Evolutionary conservation across 2,329 filamentous ascomycete genomes (phyloP), one percentile per base, ranked within the genome.

Genomic region (Trichophyton simii): DNA sequence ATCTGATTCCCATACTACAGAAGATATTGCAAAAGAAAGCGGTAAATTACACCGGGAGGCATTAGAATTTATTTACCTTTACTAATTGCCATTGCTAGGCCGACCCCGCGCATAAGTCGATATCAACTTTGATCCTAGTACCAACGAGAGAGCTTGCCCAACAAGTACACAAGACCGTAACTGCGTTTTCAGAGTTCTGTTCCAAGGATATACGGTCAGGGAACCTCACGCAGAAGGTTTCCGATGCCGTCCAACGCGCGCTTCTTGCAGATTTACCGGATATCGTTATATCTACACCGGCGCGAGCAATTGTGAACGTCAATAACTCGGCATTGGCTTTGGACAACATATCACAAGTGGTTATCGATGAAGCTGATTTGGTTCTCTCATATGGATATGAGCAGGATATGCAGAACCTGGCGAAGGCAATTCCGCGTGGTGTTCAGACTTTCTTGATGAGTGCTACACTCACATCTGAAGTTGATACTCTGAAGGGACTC

Each of bases 321-420:
- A 88, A 88, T 69, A 85, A 80, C 58, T 84, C 85, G 9, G 82
- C 86, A 0, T 77, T 97, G 58, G 83, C 85, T 0, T 77, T 95
- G 36, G 82, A 86, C 15, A 81, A 83, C 57, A 79, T 99, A 22
- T 82, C 84, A 36, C 85, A 91, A 65, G 77, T 97, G 15, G 88
- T 97, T 0, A 85, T 99, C 60, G 94, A 99, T 72, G 94, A 99
- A 76, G 91, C 92, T 2, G 94, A 99, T 71, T 75, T 99, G 65
- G 87, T 99, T 5, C 79, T 97, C 61, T 95, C 89, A 3, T 99
- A 97, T 71, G 94, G 91, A 57, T 96, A 96, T 71, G 87, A 92
- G 62, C 88, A 95, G 63, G 94, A 97, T 68, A 81, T 99, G 63
- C 83, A 91, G 68, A 87, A 84, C 67, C 80, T 99, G 38, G 82